Conservation (phyloP, 2,329 filamentous ascomycete genomes). For the Aspergillus tanneri region DNA sequence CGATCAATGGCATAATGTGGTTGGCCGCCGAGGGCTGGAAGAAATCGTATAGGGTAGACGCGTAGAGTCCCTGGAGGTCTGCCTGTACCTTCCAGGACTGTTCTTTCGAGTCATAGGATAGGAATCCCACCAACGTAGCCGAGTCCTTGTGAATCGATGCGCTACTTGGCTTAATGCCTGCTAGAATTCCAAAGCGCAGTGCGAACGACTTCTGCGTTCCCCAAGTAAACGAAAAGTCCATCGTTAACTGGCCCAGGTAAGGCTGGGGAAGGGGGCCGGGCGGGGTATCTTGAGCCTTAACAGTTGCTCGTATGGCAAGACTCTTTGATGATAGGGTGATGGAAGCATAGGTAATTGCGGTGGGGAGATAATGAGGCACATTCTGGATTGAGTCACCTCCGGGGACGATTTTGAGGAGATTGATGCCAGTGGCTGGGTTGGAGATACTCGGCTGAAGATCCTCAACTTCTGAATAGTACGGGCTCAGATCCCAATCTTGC, state of each 20-base stretch:
- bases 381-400: no score
- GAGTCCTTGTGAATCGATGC: background rate
- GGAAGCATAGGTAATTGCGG: no score
- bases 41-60: background rate
- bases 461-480: background rate
- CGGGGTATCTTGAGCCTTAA: no score
- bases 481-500: background rate
- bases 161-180: background rate
- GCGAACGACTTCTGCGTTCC: background rate
- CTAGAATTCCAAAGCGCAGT: background rate
- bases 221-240: background rate
- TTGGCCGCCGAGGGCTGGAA: slow-evolving; percentile 1
- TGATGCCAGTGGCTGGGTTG: no score
- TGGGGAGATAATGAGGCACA: no score
- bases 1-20: background rate
- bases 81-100: background rate
- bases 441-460: no score
- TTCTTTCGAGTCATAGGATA: background rate
- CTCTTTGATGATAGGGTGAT: background rate
- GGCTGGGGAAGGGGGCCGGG: background rate
- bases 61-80: background rate
- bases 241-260: background rate
- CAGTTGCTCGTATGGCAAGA: background rate
- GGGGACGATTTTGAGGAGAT: no score
- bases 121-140: background rate